These are phyloP conservation scores for Silene uniflora DNA, from an alignment of 148 eudicot species.

Conservation along the genomic window DNA sequence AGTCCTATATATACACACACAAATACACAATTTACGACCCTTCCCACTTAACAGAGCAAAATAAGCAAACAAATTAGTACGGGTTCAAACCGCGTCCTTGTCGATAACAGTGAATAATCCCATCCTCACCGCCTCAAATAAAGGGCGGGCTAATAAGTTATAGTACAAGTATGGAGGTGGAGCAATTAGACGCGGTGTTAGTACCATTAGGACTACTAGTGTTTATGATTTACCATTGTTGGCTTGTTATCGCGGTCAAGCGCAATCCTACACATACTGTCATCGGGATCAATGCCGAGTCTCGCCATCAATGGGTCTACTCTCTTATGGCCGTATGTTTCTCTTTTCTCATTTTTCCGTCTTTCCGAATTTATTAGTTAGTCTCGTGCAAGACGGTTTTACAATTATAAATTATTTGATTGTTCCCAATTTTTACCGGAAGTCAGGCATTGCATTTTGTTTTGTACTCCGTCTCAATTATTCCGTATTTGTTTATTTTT, in stretches of 20 bases:
- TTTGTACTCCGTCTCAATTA: too few species aligned
- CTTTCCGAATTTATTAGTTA: not conserved
- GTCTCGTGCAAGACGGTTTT: not conserved
- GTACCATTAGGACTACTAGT: constrained; percentile 57
- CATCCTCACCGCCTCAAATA: too few species aligned
- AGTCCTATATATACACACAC: not conserved
- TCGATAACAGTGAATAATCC: constrained; percentile 14
- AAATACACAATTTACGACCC: not conserved
- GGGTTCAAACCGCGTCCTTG: too few species aligned
- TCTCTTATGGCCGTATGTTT: constrained; percentile 58
- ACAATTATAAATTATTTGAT: too few species aligned
- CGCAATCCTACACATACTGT: constrained; percentile 57
- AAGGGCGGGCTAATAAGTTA: too few species aligned
- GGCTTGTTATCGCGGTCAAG: constrained; percentile 45
- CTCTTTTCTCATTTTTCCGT: not conserved
- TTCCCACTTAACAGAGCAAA: too few species aligned
- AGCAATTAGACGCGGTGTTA: constrained; percentile 45
- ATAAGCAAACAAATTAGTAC: too few species aligned
- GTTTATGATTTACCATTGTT: constrained; percentile 48
- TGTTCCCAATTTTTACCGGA: too few species aligned
- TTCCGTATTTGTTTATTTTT: too few species aligned
- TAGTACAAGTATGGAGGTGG: too few species aligned
- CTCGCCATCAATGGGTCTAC: constrained; percentile 58
- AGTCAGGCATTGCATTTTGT: not conserved
- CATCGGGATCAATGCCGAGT: constrained; percentile 63